phyloP scores from a whole-genome alignment of 1,139 yeast genomes.

The Sugiyamaella castrensis region DNA sequence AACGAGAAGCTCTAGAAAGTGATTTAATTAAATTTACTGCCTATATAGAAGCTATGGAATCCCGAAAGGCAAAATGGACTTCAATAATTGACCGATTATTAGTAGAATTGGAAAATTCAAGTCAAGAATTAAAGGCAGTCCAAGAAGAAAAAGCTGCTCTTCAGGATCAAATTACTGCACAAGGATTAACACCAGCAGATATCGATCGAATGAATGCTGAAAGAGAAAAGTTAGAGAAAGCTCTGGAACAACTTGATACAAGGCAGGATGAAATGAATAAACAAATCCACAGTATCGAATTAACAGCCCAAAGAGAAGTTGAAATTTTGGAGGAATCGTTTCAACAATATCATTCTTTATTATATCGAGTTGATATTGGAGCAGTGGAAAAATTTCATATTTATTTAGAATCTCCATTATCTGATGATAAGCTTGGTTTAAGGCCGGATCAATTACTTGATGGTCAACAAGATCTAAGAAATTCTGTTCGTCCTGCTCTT shows the following conservation, averaged over 20 bases:
- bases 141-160: conserved; percentile 48
- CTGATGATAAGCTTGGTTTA: conserved; percentile 43
- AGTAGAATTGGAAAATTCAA: conserved; percentile 51
- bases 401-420: conserved; percentile 33
- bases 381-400: conserved; percentile 34
- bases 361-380: conserved; percentile 46
- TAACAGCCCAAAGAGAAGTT: conserved; percentile 46
- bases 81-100: conserved; percentile 53
- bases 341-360: conserved; percentile 54
- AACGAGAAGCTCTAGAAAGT: conserved; percentile 62
- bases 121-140: conserved; percentile 44
- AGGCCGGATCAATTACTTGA: conserved; percentile 42
- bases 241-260: conserved; percentile 51
- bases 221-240: conserved; percentile 54
- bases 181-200: conserved; percentile 59
- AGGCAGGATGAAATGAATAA: conserved; percentile 41
- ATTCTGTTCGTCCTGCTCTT: conserved; percentile 41
- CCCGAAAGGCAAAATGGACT: conserved; percentile 64
- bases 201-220: conserved; percentile 63
- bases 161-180: conserved; percentile 48
- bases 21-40: conserved; percentile 70
- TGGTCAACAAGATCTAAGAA: conserved; percentile 32
- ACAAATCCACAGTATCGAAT: conserved; percentile 47
- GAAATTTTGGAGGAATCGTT: conserved; percentile 52
- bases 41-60: conserved; percentile 65